A percentile compares a stretch with the other conserved stretches of the same genome.
Conservation (phyloP, 495 filamentous ascomycete genomes). For the Ramalina intermedia region DNA sequence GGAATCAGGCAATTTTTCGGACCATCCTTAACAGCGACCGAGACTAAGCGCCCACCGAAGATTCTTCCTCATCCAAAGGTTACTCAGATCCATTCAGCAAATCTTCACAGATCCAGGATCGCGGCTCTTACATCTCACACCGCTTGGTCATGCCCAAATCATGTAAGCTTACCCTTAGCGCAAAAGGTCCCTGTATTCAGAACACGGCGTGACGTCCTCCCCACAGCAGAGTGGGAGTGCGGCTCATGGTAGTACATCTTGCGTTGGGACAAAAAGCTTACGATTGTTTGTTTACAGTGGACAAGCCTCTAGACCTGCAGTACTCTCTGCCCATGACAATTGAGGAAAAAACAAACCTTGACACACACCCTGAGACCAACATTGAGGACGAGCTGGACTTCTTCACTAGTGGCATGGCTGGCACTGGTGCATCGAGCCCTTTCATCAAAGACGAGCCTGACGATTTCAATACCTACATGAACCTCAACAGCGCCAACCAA, state of each 20-base stretch:
- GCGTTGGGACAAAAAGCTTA: neutral
- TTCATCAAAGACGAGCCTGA: constrained; percentile 71
- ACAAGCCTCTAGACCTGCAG: constrained; percentile 11
- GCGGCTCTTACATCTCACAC: neutral
- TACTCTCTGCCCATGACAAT: constrained; percentile 16
- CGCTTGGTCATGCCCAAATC: constrained; percentile 16
- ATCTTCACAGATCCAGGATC: neutral
- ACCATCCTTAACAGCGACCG: no score
- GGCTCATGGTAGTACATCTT: no score
- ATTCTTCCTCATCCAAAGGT: no score
- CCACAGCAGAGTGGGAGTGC: no score
- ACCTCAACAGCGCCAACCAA: constrained; percentile 41
- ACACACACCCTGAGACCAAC: constrained; percentile 18
- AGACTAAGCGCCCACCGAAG: no score
- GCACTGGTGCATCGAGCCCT: constrained; percentile 37
- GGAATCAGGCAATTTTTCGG: no score
- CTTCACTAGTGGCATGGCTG: constrained; percentile 27
- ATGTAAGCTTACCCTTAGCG: constrained; percentile 8
- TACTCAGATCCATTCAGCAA: neutral
- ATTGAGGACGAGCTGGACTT: constrained; percentile 26
- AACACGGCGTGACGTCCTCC: no score
- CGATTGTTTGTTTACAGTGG: constrained; percentile 4
- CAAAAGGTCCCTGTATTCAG: neutral
- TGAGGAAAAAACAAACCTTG: constrained; percentile 21
- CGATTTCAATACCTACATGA: constrained; percentile 42